These are phyloP conservation scores for Pyronema omphalodes DNA, from an alignment of 495 filamentous ascomycete species.

Conservation along the genomic window DNA sequence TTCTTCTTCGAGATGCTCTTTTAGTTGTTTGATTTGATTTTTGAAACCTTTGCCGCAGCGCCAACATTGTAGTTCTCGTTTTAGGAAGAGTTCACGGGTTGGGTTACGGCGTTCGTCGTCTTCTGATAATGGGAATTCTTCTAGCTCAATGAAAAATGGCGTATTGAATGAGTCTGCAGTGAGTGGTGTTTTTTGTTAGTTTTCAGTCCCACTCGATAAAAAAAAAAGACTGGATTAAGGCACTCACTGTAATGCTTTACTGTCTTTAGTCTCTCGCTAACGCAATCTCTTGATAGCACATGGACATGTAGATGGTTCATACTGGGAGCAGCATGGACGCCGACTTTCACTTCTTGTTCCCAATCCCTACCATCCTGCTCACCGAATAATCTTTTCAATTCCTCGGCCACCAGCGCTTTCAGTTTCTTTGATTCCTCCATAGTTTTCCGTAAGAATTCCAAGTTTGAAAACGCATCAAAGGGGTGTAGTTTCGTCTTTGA, in stretches of 20 bases:
- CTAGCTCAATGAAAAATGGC: slow-evolving; percentile 65
- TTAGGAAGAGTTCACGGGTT: slow-evolving; percentile 34
- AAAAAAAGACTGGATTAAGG: neutral
- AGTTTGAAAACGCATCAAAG: slow-evolving; percentile 57
- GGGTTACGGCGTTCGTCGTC: slow-evolving; percentile 42
- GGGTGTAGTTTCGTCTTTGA: slow-evolving; percentile 48
- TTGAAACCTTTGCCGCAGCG: slow-evolving; percentile 59
- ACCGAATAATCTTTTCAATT: slow-evolving; percentile 56
- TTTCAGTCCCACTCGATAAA: neutral
- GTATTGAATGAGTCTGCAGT: slow-evolving; percentile 54
- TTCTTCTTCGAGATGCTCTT: slow-evolving; percentile 62
- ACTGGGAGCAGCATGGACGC: slow-evolving; percentile 69
- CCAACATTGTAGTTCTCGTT: slow-evolving; percentile 60
- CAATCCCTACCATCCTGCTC: slow-evolving; percentile 61
- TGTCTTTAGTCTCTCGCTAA: slow-evolving; percentile 51
- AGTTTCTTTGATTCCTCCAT: slow-evolving; percentile 41
- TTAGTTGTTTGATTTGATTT: slow-evolving; percentile 51
- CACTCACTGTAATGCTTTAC: slow-evolving; percentile 58
- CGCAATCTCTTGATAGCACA: slow-evolving; percentile 56
- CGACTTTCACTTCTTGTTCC: slow-evolving; percentile 53
- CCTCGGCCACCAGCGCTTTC: slow-evolving; percentile 45
- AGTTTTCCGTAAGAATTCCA: slow-evolving; percentile 48
- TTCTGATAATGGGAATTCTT: slow-evolving; percentile 53
- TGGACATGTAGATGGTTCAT: slow-evolving; percentile 92
- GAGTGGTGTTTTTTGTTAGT: neutral